Percentiles rank a stretch among this genome's conserved stretches.
Conservation (phyloP, 164 flowering plant genomes). For the Nelumbo lutea region DNA sequence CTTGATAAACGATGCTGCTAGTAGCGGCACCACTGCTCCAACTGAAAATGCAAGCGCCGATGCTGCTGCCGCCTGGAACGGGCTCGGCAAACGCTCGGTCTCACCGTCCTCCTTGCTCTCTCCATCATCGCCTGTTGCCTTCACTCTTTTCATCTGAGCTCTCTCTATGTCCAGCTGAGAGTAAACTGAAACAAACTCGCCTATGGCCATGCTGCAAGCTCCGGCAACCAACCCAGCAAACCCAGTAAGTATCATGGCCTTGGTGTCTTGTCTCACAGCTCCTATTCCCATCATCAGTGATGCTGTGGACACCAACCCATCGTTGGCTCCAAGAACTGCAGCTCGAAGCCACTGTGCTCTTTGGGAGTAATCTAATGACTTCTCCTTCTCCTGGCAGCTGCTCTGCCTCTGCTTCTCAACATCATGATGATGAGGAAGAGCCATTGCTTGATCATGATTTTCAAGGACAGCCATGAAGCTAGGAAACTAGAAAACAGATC, state of each 20-base stretch:
- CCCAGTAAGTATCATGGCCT: slow-evolving; percentile 24
- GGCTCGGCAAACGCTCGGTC: slow-evolving; percentile 17
- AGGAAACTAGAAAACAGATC: neutral
- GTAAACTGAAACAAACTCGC: slow-evolving; percentile 29
- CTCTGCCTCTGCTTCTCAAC: neutral
- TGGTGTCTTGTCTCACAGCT: slow-evolving; percentile 17
- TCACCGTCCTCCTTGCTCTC: neutral
- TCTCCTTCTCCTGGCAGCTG: neutral
- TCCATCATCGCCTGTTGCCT: neutral
- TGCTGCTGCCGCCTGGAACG: slow-evolving; percentile 20
- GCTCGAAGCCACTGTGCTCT: slow-evolving; percentile 29
- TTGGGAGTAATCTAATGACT: slow-evolving; percentile 19
- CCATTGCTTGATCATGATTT: too few species aligned
- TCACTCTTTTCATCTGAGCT: slow-evolving; percentile 25
- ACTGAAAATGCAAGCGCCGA: slow-evolving; percentile 24
- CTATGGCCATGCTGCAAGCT: slow-evolving; percentile 33
- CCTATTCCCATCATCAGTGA: slow-evolving; percentile 30
- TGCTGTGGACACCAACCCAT: slow-evolving; percentile 26
- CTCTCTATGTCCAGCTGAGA: slow-evolving; percentile 27
- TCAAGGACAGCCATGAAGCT: neutral
- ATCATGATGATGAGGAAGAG: neutral
- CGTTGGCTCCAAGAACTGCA: slow-evolving; percentile 29
- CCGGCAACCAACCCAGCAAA: slow-evolving; percentile 29
- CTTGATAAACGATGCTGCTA: slow-evolving; percentile 17
- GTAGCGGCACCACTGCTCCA: slow-evolving; percentile 16